Percentiles rank a stretch among this genome's conserved stretches.
phyloP scores from a whole-genome alignment of 495 filamentous ascomycete genomes.

The Geopyxis carbonaria region DNA sequence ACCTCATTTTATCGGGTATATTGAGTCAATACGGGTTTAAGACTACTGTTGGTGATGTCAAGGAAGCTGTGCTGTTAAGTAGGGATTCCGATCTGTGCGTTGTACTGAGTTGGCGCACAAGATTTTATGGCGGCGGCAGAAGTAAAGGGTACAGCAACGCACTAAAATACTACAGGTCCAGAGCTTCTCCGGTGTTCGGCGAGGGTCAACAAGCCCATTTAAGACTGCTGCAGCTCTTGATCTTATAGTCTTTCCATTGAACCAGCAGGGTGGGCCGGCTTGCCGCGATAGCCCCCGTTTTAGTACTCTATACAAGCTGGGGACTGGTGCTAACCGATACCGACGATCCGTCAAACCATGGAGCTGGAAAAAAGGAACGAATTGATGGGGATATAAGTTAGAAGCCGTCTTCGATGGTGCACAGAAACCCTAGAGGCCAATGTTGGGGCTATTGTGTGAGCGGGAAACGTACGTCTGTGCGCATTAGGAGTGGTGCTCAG shows the following conservation, averaged over 20 bases:
- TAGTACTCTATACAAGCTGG: not conserved
- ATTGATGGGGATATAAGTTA: constrained; percentile 3
- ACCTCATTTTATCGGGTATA: constrained; percentile 3
- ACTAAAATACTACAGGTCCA: constrained; percentile 12
- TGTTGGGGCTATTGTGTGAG: not conserved
- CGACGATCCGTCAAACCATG: constrained; percentile 17
- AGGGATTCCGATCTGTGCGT: constrained; percentile 9
- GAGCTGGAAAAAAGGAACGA: constrained; percentile 14
- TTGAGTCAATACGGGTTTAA: constrained; percentile 7
- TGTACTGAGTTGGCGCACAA: constrained; percentile 13
- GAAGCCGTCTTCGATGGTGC: not conserved
- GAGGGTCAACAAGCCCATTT: constrained; percentile 10
- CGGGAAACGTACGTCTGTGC: constrained; percentile 4
- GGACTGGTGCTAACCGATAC: constrained; percentile 15
- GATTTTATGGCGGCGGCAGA: constrained; percentile 1
- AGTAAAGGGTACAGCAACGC: constrained; percentile 3
- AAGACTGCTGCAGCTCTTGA: constrained; percentile 17
- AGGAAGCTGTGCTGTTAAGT: constrained; percentile 13
- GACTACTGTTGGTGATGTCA: constrained; percentile 16
- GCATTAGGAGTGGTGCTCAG: not conserved
- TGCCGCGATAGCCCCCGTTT: constrained; percentile 24
- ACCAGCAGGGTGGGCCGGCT: constrained; percentile 20
- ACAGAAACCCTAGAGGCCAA: not conserved
- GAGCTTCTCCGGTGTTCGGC: constrained; percentile 14
- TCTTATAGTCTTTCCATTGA: constrained; percentile 19